phyloP scores from a whole-genome alignment of 164 flowering plant species.

The Stephania japonica region DNA sequence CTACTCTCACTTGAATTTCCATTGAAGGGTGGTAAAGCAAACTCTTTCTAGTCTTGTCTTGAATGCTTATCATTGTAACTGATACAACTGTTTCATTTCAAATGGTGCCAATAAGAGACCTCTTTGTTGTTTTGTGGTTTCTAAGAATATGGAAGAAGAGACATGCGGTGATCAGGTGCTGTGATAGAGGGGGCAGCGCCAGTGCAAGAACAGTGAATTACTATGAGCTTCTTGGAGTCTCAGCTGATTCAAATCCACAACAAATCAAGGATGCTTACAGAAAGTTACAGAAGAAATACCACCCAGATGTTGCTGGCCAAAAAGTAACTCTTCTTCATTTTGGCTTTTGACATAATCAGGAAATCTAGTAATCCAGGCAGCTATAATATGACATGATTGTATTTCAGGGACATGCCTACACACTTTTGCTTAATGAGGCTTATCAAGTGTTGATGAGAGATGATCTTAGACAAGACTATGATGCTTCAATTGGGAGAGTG shows the following conservation, averaged over 20 bases:
- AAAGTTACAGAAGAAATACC: conserved; percentile 60
- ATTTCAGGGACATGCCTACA: conserved; percentile 57
- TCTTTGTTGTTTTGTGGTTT: not conserved
- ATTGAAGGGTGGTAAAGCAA: no score
- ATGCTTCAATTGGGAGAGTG: conserved; percentile 36
- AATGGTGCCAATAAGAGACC: not conserved
- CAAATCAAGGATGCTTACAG: conserved; percentile 66
- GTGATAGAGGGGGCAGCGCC: not conserved
- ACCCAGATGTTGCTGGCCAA: conserved; percentile 71
- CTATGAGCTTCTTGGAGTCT: conserved; percentile 61
- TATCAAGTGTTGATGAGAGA: conserved; percentile 51
- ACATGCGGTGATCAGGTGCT: conserved; percentile 16
- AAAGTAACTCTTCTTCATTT: conserved; percentile 23
- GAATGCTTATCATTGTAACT: no score
- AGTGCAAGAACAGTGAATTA: conserved; percentile 25
- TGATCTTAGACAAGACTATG: conserved; percentile 53
- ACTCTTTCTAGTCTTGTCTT: no score
- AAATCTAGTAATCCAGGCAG: not conserved
- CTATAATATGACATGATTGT: not conserved
- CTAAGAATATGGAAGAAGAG: conserved; percentile 21
- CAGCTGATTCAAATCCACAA: conserved; percentile 34
- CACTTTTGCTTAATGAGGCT: conserved; percentile 56
- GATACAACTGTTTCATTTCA: not conserved
- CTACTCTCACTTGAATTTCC: conserved; percentile 2
- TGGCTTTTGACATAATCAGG: no score